Conservation (phyloP, 495 filamentous ascomycete genomes). For the Hyaloscypha finlandica region DNA sequence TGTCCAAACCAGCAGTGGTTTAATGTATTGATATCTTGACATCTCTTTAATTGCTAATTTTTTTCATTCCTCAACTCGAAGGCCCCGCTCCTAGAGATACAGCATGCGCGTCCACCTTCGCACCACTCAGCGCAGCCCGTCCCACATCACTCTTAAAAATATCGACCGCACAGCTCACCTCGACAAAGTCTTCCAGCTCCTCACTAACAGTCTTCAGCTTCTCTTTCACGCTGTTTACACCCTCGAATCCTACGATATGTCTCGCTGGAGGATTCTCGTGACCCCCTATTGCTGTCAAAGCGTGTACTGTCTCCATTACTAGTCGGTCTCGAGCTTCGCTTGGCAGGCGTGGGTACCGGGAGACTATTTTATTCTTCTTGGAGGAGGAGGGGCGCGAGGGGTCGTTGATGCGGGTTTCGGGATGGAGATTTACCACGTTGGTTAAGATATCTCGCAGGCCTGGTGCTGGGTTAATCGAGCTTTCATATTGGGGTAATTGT, state of each 20-base stretch:
- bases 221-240: conserved; percentile 86
- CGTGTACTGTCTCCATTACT: conserved; percentile 87
- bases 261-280: conserved; percentile 94
- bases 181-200: conserved; percentile 93
- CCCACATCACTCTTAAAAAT: conserved; percentile 34
- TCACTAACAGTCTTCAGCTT: conserved; percentile 96
- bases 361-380: conserved; percentile 55
- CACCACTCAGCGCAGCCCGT: conserved; percentile 24
- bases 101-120: conserved; percentile 5
- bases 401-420: conserved; percentile 47
- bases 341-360: conserved; percentile 71
- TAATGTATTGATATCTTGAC: neutral
- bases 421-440: conserved; percentile 63
- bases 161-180: conserved; percentile 63
- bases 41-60: neutral
- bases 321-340: conserved; percentile 65
- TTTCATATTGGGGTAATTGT: conserved; percentile 70
- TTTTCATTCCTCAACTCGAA: neutral
- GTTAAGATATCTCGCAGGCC: conserved; percentile 78
- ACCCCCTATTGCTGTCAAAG: conserved; percentile 85
- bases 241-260: conserved; percentile 93
- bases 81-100: neutral
- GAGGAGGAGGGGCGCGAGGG: neutral
- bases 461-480: conserved; percentile 73
- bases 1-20: too few relatives aligned